Base-by-base conservation (phyloP, 1,284 basidiomycete species). In the Naganishia albida region DNA sequence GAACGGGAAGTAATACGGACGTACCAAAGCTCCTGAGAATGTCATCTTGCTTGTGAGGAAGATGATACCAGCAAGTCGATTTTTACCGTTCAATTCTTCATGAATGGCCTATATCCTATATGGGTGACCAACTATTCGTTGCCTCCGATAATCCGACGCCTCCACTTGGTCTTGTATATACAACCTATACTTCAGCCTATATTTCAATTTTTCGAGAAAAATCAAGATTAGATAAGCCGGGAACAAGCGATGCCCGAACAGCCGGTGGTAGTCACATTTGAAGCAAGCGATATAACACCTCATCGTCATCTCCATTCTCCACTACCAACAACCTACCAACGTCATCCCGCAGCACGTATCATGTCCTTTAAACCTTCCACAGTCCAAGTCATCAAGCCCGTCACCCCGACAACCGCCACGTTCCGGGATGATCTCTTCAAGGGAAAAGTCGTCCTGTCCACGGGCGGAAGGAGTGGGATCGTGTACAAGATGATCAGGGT, bases 371-470 rank as follows among this genome's bases (percentile, higher is more conserved):
- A 42, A 26, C 57, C 57, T 8, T 50, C 57, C 34, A 60, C 57
- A 28, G 57, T 60, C 30, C 57, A 60, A 39, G 57, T 60, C 20
- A 60, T 60, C 46, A 60, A 60, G 16, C 57, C 57, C 46, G 57
- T 60, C 34, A 60, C 57, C 8, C 57, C 57, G 46, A 60, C 57
- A 2, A 60, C 57, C 34, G 38, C 34, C 57, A 82, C 89, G 50
- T 96, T 95, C 83, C 86, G 85, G 71, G 75, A 82, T 3, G 87
- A 91, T 72, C 83, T 96, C 44, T 96, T 96, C 85, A 86, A 87
- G 70, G 92, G 90, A 72, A 96, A 94, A 77, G 93, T 97, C 15
- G 83, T 95, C 20, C 95, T 98, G 80, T 93, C 90, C 78, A 96
- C 93, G 0, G 91, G 90, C 52, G 90, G 90, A 15, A 71, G 90